These are phyloP conservation scores for Phytopythium aichiense DNA, from an alignment of 352 stramenopile species.

Conservation along the genomic window DNA sequence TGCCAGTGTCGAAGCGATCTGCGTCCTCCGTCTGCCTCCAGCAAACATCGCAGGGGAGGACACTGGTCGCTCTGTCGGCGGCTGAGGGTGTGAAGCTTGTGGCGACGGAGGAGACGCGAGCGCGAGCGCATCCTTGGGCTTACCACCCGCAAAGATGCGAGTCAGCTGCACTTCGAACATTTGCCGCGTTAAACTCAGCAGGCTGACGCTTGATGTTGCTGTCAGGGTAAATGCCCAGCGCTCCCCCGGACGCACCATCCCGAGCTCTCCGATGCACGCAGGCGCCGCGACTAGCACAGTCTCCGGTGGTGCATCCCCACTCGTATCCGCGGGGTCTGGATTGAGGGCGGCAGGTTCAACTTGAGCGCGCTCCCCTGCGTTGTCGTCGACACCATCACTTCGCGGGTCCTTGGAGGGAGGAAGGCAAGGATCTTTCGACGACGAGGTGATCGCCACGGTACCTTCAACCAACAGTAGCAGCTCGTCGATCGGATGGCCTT, in stretches of 20 bases:
- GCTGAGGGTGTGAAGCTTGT: conserved; percentile 16
- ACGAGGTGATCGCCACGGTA: not conserved
- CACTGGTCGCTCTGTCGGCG: conserved; percentile 35
- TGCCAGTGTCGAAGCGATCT: conserved; percentile 10
- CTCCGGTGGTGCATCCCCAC: not conserved
- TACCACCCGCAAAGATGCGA: conserved; percentile 34
- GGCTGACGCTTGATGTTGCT: conserved; percentile 17
- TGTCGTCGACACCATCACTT: not conserved
- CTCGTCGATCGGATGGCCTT: conserved; percentile 28
- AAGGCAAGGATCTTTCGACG: not conserved
- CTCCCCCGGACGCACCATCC: conserved; percentile 38
- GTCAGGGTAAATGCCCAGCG: conserved; percentile 33
- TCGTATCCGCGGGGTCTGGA: not conserved
- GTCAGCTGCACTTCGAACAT: conserved; percentile 38
- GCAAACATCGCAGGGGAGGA: conserved; percentile 5
- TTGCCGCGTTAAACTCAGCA: conserved; percentile 23
- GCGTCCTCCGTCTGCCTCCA: not conserved
- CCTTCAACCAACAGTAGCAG: conserved; percentile 47
- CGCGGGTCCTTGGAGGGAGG: not conserved
- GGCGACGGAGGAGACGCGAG: conserved; percentile 6
- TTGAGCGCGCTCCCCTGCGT: not conserved
- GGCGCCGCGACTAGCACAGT: not conserved
- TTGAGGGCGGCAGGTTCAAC: not conserved
- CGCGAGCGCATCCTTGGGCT: conserved; percentile 15
- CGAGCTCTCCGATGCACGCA: conserved; percentile 37